Conservation (phyloP, 2,329 filamentous ascomycete species). For the Pseudogymnoascus sp. region DNA sequence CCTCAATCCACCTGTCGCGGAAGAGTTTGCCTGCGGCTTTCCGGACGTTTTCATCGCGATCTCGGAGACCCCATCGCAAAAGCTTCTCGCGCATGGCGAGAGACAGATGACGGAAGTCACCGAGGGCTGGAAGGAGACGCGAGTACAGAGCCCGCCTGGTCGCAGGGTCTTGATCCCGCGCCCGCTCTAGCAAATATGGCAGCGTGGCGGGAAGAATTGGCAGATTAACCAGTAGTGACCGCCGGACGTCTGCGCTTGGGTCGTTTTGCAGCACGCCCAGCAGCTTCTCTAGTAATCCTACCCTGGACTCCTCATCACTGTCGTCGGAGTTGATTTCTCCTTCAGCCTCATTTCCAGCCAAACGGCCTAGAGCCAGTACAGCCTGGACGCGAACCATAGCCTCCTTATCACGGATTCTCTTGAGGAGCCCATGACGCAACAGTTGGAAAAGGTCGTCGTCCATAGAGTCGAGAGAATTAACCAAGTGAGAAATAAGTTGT, state of each 20-base stretch:
- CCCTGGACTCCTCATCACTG: constrained; percentile 59
- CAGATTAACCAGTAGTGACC: constrained; percentile 83
- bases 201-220: constrained; percentile 76
- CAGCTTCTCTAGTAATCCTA: constrained; percentile 72
- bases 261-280: constrained; percentile 89
- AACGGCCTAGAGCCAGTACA: constrained; percentile 76
- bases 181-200: constrained; percentile 81
- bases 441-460: constrained; percentile 87
- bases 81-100: constrained; percentile 93
- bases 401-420: constrained; percentile 88
- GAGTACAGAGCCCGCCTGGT: constrained; percentile 84
- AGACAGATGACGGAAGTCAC: constrained; percentile 89
- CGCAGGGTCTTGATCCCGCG: constrained; percentile 76
- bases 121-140: constrained; percentile 75
- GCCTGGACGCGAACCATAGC: constrained; percentile 87
- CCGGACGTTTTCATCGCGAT: constrained; percentile 88
- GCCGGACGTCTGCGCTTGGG: constrained; percentile 84
- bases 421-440: constrained; percentile 70
- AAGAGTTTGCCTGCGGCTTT: constrained; percentile 88
- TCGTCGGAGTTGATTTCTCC: constrained; percentile 63
- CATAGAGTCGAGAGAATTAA: constrained; percentile 86
- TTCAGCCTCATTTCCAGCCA: constrained; percentile 72
- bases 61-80: constrained; percentile 85
- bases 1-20: constrained; percentile 94
- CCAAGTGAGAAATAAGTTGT: constrained; percentile 81